A percentile compares a stretch with the other conserved stretches of the same genome.
Evolutionary conservation across 2,329 filamentous ascomycete species (phyloP).

Genomic region (Cladosporium austrohemisphaericum): DNA sequence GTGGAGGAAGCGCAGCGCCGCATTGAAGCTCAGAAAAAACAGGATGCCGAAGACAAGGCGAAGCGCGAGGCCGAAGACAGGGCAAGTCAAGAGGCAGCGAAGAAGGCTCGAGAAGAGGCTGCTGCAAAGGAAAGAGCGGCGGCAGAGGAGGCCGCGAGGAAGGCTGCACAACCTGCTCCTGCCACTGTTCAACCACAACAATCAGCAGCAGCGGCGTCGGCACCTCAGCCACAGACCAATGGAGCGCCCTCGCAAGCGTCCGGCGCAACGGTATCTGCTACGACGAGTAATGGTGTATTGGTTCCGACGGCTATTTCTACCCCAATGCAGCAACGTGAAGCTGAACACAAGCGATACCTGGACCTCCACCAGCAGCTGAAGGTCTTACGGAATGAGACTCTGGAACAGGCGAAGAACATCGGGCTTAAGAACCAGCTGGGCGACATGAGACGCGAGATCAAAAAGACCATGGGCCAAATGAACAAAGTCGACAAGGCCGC

Average conservation of each 20-base stretch:
- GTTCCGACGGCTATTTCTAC: background rate
- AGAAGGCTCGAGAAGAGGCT: constrained; percentile 19
- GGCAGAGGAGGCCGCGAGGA: constrained; percentile 27
- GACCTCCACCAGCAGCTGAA: constrained; percentile 67
- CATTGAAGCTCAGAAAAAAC: constrained; percentile 22
- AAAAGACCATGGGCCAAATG: constrained; percentile 69
- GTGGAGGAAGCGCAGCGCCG: constrained; percentile 26
- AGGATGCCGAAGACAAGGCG: constrained; percentile 26
- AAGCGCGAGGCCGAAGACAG: constrained; percentile 26
- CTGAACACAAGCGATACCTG: constrained; percentile 48
- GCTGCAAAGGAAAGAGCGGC: constrained; percentile 23
- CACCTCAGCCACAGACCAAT: constrained; percentile 13
- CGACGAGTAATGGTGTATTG: background rate
- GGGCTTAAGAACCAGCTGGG: constrained; percentile 63
- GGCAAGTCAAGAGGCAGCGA: constrained; percentile 25
- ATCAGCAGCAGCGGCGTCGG: background rate
- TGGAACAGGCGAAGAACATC: constrained; percentile 51
- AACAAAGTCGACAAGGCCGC: constrained; percentile 58
- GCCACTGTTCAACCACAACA: background rate
- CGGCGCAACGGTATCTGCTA: background rate
- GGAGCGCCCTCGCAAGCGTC: constrained; percentile 6
- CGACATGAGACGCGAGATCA: constrained; percentile 51
- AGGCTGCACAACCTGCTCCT: constrained; percentile 11
- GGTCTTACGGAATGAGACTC: constrained; percentile 52
- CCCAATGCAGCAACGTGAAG: constrained; percentile 33